Evolutionary conservation across 108 stramenopile species (phyloP), one percentile per base, ranked within the genome.

Genomic region (Skeletonema grethae): DNA sequence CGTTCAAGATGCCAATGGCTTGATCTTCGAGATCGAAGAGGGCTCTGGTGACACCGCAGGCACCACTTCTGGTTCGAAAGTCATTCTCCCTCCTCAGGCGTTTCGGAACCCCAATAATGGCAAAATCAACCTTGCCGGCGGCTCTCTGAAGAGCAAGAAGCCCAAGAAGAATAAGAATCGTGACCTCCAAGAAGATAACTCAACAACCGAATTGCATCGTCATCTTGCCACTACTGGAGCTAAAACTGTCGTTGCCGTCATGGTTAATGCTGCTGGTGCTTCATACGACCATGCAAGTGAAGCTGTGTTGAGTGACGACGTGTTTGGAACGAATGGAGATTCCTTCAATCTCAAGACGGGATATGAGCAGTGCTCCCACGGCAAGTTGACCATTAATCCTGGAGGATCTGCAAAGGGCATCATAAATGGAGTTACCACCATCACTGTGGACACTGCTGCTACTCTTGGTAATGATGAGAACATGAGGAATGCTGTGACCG

Each of bases 361-460:
- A n/a, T 83, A 41, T 67, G 35, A 46, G 13, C 64, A 60, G 11
- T 83, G 82, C 67, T 79, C 77, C 13, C 67, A 73, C 38, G 46
- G 66, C 5, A 62, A 80, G 58, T 69, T 84, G n/a, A 43, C 18
- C 12, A 71, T 83, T 18, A 18, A 43, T 15, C 50, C 66, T 8
- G 53, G 67, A 62, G 20, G 58, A n/a, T n/a, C 32, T 24, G 50
- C 1, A 2, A 0, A 15, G 0, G 15, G 18, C 67, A 69, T 69
- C 59, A 4, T 9, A 7, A 34, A 69, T 56, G 67, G 67, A 18
- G 61, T 56, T 22, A 10, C 9, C 9, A 34, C 60, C 3, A 16
- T 69, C 22, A 28, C 24, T 18, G 61, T 69, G 3, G 5, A 57
- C 12, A 63, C n/a, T 13, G 28, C 18, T 8, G 15, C n/a, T 11